Base-by-base conservation (phyloP, 2,329 filamentous ascomycete species). In the Raffaelea ambrosiae region DNA sequence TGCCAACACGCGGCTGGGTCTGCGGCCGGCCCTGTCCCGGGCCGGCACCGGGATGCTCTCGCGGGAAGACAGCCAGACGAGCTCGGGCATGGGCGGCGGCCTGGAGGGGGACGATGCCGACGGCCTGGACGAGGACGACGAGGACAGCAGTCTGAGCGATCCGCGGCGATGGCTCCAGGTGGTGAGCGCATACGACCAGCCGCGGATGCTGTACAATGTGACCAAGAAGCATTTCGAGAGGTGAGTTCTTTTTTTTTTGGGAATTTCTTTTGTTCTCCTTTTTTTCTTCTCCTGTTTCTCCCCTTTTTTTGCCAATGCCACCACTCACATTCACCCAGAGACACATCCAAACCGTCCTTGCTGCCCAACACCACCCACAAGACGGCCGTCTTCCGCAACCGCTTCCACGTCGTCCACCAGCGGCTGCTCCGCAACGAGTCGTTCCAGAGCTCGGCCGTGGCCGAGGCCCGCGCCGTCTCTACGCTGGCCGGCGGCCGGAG, bases 361-460 rank as follows among this genome's bases (percentile, higher is more conserved):
- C 72, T 98, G 53, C 88, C 94, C 0, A 71, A 79, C 9, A 81
- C 88, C 16, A 79, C 82, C 5, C 85, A 90, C 59, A 95, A 95
- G 64, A 95, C 88, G 2, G 73, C 81, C 3, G 71, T 93, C 40
- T 96, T 96, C 66, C 81, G 89, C 54, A 90, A 96, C 62, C 79
- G 90, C 53, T 97, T 94, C 63, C 86, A 95, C 58, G 77, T 97
- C 47, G 84, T 97, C 44, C 86, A 96, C 62, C 91, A 97, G 63
- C 83, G 93, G 18, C 77, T 97, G 18, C 77, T 97, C 38, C 84
- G 93, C 43, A 96, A 96, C 61, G 89, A 96, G 64, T 83, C 87
- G 19, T 98, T 98, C 58, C 90, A 96, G 63, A 81, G 81, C 19
- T 88, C 89, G 1, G 75, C 84, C 19, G 81, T 95, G 48, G 79